Evolutionary conservation across 352 stramenopile genomes (phyloP), one percentile per base, ranked within the genome.

Genomic region (Phytophthora crassamura): DNA sequence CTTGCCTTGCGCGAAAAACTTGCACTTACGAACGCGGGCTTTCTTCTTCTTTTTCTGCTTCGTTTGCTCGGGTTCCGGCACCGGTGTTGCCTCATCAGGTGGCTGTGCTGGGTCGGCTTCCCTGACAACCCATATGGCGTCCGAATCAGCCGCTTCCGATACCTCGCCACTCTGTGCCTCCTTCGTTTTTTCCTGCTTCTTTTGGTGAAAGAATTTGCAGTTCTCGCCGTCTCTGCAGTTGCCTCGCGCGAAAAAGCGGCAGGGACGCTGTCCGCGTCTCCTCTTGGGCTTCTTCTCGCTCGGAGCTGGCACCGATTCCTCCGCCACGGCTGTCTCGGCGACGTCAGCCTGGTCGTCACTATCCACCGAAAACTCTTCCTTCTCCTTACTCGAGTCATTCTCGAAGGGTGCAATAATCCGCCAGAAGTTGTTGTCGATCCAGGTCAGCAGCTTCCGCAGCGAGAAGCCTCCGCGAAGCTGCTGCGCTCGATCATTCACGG

Each of bases 391-490:
- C 11, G 28, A 4, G 1, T 59, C 22, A 20, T 59, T 48, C 36
- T 72, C 70, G 10, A 68, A 67, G 18, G 69, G 39, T 30, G 15
- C 63, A 48, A 89, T 60, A 20, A 82, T 52, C 36, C 43, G 62
- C 55, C 77, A 77, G 15, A 95, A 78, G 60, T 90, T 89, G 64
- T 95, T 95, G 53, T 95, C 87, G 50, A 95, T 78, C 83, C 85
- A 94, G 22, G 85, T 95, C 42, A 95, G 64, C 45, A 93, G 49
- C 50, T 88, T 93, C 50, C 87, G 76, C 25, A 95, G 65, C 4
- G 72, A 69, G 25, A 82, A 84, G 9, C 71, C 71, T 32, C 82
- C 80, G n/a, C 72, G 41, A 25, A 89, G 49, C n/a, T 84, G 43
- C 5, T 67, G 48, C 20, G 82, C 80, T 36, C 70, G 67, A 12